Conservation (phyloP, 306 rosid genomes). For the Glycine latifolia region DNA sequence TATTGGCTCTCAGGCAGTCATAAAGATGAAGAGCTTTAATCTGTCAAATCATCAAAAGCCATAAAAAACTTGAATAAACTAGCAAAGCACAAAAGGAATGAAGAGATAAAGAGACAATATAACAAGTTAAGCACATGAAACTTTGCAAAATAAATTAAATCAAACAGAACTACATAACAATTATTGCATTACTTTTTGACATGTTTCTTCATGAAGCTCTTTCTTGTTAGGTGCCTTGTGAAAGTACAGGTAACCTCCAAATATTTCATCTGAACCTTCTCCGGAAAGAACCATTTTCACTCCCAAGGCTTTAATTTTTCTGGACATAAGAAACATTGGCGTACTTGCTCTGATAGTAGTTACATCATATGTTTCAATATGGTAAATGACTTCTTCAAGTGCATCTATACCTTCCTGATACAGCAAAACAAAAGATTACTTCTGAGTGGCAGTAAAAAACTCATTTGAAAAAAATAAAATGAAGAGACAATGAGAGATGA, state of each 20-base stretch:
- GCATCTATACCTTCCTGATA: conserved; percentile 98
- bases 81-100: conserved; percentile 19
- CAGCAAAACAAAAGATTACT: conserved; percentile 33
- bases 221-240: conserved; percentile 97
- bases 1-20: conserved; percentile 96
- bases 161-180: background rate
- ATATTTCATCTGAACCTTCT: conserved; percentile 98
- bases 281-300: conserved; percentile 99
- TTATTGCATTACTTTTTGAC: conserved; percentile 73
- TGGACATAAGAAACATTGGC: conserved; percentile 99
- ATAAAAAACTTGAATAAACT: conserved; percentile 35
- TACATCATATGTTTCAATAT: conserved; percentile 94
- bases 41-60: conserved; percentile 52
- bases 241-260: conserved; percentile 97
- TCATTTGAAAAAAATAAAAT: background rate
- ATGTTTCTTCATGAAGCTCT: conserved; percentile 93
- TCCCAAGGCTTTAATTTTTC: conserved; percentile 96
- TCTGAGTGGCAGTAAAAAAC: conserved; percentile 6
- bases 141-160: no score
- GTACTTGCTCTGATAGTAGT: conserved; percentile 97
- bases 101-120: background rate
- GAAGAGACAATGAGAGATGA: conserved; percentile 10
- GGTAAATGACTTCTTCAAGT: conserved; percentile 96
- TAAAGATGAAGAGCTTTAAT: conserved; percentile 95
- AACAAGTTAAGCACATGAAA: no score